A percentile compares a stretch with the other conserved stretches of the same genome.
phyloP scores from a whole-genome alignment of 192 early-diverging fungal species.

The Entomortierella chlamydospora region DNA sequence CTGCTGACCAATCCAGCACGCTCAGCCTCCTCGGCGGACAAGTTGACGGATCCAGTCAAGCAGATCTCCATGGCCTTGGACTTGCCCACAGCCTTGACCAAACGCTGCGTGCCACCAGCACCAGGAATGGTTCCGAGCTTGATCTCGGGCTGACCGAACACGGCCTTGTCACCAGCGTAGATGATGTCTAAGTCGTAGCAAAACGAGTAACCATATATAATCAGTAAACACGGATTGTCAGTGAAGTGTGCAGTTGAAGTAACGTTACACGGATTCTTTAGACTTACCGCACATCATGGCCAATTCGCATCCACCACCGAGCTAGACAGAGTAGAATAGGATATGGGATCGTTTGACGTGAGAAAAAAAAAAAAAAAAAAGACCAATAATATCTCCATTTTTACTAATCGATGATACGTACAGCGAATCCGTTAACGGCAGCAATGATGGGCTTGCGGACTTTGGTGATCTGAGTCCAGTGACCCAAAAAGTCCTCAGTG shows the following conservation, averaged over 20 bases:
- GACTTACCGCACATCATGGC: slow-evolving; percentile 94
- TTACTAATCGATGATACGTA: slow-evolving; percentile 52
- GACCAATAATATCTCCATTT: no score
- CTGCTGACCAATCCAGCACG: slow-evolving; percentile 87
- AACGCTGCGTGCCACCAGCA: slow-evolving; percentile 84
- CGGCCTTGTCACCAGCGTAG: slow-evolving; percentile 97
- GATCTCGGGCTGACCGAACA: slow-evolving; percentile 99
- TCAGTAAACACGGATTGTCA: not conserved
- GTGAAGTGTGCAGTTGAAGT: no score
- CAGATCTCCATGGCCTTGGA: slow-evolving; percentile 98
- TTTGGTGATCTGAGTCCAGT: slow-evolving; percentile 93
- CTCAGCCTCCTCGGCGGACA: slow-evolving; percentile 90
- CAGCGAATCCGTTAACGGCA: slow-evolving; percentile 97
- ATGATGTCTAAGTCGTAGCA: slow-evolving; percentile 74
- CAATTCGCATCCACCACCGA: slow-evolving; percentile 99
- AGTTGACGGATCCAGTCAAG: slow-evolving; percentile 86
- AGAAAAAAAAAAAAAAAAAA: slow-evolving; percentile 1
- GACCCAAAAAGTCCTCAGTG: slow-evolving; percentile 90
- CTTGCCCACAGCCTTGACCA: slow-evolving; percentile 95
- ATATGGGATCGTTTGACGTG: no score
- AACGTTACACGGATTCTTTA: no score
- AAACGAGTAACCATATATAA: not conserved
- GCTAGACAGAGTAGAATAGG: slow-evolving; percentile 50
- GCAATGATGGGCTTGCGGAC: slow-evolving; percentile 97
- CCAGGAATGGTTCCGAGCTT: slow-evolving; percentile 98